Conservation (phyloP, 805 yeast species). For the Monosporozyma unispora region DNA sequence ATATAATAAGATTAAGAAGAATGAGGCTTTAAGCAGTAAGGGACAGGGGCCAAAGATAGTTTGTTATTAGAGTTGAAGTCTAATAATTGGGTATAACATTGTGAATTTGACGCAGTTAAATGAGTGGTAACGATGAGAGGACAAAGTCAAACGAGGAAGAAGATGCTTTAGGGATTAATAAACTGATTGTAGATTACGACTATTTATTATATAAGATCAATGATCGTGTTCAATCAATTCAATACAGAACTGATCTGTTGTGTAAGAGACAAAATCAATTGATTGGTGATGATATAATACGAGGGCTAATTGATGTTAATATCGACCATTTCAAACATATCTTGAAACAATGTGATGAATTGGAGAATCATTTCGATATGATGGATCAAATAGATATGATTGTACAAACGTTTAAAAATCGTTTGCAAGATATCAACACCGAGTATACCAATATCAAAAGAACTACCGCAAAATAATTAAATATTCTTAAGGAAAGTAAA, state of each 20-base stretch:
- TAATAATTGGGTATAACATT: too few species aligned
- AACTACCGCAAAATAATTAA: neutral
- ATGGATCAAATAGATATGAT: conserved; percentile 41
- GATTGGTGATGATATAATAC: conserved; percentile 20
- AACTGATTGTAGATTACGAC: conserved; percentile 54
- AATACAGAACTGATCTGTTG: conserved; percentile 33
- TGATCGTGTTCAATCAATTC: conserved; percentile 42
- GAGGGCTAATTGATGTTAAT: conserved; percentile 32
- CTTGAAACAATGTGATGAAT: conserved; percentile 38
- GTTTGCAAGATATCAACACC: conserved; percentile 28
- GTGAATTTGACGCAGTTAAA: too few species aligned
- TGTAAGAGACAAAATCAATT: conserved; percentile 21
- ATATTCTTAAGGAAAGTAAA: neutral
- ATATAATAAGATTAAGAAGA: too few species aligned
- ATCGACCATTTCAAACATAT: conserved; percentile 34
- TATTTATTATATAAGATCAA: conserved; percentile 54
- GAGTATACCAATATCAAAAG: conserved; percentile 12
- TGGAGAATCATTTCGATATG: conserved; percentile 46
- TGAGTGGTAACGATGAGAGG: neutral
- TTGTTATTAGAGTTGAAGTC: too few species aligned
- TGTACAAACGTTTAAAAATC: conserved; percentile 32
- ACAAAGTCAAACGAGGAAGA: conserved; percentile 1
- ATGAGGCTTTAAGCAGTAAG: too few species aligned
- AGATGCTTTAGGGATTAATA: conserved; percentile 57
- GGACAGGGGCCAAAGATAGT: too few species aligned